A percentile compares a stretch with the other conserved stretches of the same genome.
Conservation (phyloP, 1,139 yeast species). For the Hansenula anomala region DNA sequence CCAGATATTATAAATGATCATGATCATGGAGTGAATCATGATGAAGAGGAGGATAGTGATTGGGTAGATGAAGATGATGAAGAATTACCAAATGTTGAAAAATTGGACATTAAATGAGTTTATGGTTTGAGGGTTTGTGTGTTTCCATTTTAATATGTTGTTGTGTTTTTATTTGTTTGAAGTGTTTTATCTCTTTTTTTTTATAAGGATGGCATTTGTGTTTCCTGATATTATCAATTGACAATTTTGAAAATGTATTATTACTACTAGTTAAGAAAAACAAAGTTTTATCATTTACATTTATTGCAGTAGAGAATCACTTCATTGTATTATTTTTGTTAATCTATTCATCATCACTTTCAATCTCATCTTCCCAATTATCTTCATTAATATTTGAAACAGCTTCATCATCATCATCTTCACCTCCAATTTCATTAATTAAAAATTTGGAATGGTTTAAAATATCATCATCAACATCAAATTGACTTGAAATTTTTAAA, state of each 20-base stretch:
- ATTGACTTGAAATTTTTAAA: slow-evolving; percentile 30
- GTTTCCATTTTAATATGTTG: neutral
- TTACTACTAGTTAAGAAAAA: no score
- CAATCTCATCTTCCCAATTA: slow-evolving; percentile 35
- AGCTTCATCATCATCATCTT: slow-evolving; percentile 33
- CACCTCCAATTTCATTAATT: slow-evolving; percentile 55
- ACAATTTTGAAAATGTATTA: no score
- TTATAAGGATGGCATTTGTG: neutral
- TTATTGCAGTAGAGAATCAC: neutral
- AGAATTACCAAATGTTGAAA: slow-evolving; percentile 11
- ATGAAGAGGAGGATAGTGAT: slow-evolving; percentile 27
- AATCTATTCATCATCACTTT: slow-evolving; percentile 35
- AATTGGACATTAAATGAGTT: slow-evolving; percentile 5
- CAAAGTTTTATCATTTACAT: neutral
- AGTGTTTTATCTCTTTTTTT: neutral
- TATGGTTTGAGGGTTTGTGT: no score
- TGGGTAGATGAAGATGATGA: slow-evolving; percentile 32
- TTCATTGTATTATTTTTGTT: no score
- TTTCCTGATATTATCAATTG: neutral
- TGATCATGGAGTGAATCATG: slow-evolving; percentile 32
- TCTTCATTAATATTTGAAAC: slow-evolving; percentile 43
- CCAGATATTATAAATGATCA: slow-evolving; percentile 35
- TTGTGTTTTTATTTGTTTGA: neutral
- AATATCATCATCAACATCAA: slow-evolving; percentile 53
- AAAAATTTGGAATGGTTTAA: slow-evolving; percentile 45